phyloP scores from a whole-genome alignment of 2,329 filamentous ascomycete species.

The Apiospora koreana region DNA sequence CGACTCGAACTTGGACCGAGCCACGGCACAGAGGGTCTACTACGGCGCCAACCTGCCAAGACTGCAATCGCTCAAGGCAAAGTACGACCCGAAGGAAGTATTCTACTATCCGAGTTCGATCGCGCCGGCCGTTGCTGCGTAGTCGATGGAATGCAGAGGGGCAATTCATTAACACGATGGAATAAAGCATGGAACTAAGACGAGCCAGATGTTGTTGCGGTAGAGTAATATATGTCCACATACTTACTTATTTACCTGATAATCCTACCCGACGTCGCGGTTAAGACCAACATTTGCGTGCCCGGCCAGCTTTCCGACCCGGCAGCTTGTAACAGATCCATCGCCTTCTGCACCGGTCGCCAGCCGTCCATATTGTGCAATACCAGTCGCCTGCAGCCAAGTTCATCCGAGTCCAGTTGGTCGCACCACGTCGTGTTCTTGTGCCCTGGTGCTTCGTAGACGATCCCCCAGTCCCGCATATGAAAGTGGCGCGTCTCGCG shows the following conservation, averaged over 20 bases:
- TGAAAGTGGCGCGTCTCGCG: background rate
- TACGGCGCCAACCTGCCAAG: constrained; percentile 42
- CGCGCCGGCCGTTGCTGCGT: background rate
- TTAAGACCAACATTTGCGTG: background rate
- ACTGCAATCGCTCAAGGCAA: constrained; percentile 40
- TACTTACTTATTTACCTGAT: background rate
- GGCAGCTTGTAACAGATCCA: constrained; percentile 5
- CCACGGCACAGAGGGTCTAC: constrained; percentile 49
- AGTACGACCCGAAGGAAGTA: constrained; percentile 40
- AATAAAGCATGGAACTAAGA: too few relatives aligned
- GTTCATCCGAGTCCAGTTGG: background rate
- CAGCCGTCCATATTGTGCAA: constrained; percentile 11
- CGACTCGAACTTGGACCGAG: constrained; percentile 47
- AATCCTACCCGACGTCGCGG: background rate
- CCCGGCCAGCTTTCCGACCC: background rate
- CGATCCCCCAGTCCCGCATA: constrained; percentile 13
- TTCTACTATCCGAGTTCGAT: constrained; percentile 39
- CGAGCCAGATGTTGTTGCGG: too few relatives aligned
- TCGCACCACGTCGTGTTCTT: background rate
- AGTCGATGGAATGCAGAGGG: background rate
- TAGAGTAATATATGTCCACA: too few relatives aligned
- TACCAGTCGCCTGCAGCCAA: constrained; percentile 1
- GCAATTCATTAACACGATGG: too few relatives aligned
- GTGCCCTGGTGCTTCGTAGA: constrained; percentile 9
- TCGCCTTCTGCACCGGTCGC: constrained; percentile 5